Percentiles rank a stretch among this genome's conserved stretches.
Evolutionary conservation across 345 rosid genomes (phyloP).

Genomic region (Linum usitatissimum): DNA sequence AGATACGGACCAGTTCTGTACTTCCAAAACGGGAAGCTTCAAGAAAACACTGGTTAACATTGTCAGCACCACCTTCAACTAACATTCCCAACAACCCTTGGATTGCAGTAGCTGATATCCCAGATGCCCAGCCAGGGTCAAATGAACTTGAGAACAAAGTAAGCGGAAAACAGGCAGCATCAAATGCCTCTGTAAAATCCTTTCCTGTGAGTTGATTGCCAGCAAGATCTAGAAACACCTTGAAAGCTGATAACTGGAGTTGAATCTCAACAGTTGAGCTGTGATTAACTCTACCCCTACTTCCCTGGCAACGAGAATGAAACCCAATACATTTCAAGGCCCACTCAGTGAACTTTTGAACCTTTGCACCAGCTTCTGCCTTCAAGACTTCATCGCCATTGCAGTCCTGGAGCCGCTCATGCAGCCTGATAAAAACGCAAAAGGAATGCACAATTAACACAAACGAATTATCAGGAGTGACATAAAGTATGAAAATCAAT

Average conservation of each 20-base stretch:
- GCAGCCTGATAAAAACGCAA: conserved; percentile 50
- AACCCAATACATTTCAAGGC: conserved; percentile 86
- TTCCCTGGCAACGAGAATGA: conserved; percentile 77
- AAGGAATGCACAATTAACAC: conserved; percentile 11
- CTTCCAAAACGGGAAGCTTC: conserved; percentile 99
- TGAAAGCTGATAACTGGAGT: conserved; percentile 88
- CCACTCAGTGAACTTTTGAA: conserved; percentile 96
- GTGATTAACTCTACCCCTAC: conserved; percentile 44
- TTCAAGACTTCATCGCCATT: conserved; percentile 81
- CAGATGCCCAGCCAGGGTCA: conserved; percentile 94
- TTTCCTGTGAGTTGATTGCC: conserved; percentile 87
- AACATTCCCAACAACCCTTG: conserved; percentile 81
- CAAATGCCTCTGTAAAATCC: conserved; percentile 98
- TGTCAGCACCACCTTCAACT: conserved; percentile 95
- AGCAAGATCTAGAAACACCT: conserved; percentile 74
- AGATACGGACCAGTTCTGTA: conserved; percentile 91
- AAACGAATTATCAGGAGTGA: neutral
- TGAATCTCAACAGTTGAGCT: conserved; percentile 78
- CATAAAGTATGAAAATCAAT: neutral
- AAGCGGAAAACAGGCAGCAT: conserved; percentile 95
- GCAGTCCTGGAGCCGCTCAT: conserved; percentile 91
- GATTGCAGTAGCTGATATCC: conserved; percentile 74
- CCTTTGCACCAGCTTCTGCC: conserved; percentile 90
- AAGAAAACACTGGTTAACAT: conserved; percentile 89
- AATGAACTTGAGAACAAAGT: conserved; percentile 30